These are phyloP conservation scores for Hanseniaspora lachancei DNA, from an alignment of 805 yeast genomes.

Conservation along the genomic window DNA sequence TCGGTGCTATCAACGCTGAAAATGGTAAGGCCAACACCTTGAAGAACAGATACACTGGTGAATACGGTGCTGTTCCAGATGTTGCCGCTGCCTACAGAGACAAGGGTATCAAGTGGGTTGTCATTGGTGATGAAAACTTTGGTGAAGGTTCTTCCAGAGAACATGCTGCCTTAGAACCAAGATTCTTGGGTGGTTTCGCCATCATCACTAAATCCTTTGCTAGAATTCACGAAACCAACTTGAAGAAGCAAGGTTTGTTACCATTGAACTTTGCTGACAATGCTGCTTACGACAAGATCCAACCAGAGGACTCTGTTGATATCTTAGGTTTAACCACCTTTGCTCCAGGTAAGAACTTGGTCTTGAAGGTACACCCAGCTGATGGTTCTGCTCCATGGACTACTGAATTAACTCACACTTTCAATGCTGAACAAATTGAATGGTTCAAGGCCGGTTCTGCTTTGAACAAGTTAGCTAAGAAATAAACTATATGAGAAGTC, in stretches of 20 bases:
- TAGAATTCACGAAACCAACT: conserved; percentile 97
- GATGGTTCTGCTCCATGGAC: conserved; percentile 69
- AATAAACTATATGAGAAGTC: neutral
- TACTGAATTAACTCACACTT: conserved; percentile 87
- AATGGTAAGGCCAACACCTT: conserved; percentile 87
- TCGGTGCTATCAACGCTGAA: conserved; percentile 96
- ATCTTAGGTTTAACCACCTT: conserved; percentile 68
- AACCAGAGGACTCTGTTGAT: conserved; percentile 81
- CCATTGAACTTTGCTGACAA: conserved; percentile 88
- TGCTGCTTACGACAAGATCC: conserved; percentile 85
- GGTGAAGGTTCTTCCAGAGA: conserved; percentile 99
- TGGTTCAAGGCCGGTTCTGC: conserved; percentile 99
- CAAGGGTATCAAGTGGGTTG: conserved; percentile 88
- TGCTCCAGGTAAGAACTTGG: conserved; percentile 87
- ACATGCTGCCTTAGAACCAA: conserved; percentile 99
- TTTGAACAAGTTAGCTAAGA: conserved; percentile 77
- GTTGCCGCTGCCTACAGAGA: conserved; percentile 92
- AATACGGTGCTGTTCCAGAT: conserved; percentile 90
- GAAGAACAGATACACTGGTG: conserved; percentile 83
- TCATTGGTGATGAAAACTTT: conserved; percentile 94
- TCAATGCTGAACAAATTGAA: conserved; percentile 90
- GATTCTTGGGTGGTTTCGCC: conserved; percentile 97
- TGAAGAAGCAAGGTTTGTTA: conserved; percentile 97
- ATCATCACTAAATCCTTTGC: conserved; percentile 96
- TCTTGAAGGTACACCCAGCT: conserved; percentile 57